Evolutionary conservation across 192 early-diverging fungal genomes (phyloP).

Genomic region (Dissophora ornata): DNA sequence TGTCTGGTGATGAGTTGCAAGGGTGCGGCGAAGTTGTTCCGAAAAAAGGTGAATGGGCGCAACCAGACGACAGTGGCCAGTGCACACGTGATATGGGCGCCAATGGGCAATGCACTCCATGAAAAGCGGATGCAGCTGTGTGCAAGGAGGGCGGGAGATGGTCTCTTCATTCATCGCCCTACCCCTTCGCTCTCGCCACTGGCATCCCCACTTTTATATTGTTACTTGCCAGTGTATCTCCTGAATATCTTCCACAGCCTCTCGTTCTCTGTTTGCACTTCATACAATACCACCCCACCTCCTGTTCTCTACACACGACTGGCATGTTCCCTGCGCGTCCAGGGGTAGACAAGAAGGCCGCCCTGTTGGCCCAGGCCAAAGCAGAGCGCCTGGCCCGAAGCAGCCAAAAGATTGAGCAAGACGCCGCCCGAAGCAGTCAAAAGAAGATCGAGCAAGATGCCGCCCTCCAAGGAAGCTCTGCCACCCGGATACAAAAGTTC

Average conservation of each 20-base stretch:
- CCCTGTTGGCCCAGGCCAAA: constrained; percentile 40
- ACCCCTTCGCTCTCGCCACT: too few species aligned
- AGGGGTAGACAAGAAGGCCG: constrained; percentile 42
- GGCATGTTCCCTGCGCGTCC: constrained; percentile 43
- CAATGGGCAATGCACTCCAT: too few species aligned
- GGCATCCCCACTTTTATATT: too few species aligned
- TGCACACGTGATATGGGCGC: too few species aligned
- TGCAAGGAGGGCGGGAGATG: too few species aligned
- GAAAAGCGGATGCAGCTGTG: too few species aligned
- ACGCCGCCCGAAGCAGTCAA: constrained; percentile 20
- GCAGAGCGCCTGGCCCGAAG: constrained; percentile 42
- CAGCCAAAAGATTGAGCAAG: constrained; percentile 25
- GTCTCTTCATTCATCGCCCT: too few species aligned
- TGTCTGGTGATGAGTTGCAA: not conserved
- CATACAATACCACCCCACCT: not conserved
- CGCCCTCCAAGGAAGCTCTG: too few species aligned
- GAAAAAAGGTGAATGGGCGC: not conserved
- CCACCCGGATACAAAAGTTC: constrained; percentile 28
- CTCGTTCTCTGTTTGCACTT: not conserved
- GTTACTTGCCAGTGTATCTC: too few species aligned
- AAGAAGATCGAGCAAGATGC: constrained; percentile 22
- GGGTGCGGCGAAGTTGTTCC: too few species aligned
- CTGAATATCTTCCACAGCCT: not conserved
- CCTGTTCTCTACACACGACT: too few species aligned
- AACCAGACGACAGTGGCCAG: too few species aligned